Conservation (phyloP, 2,329 filamentous ascomycete genomes). For the Lachnellula cervina region DNA sequence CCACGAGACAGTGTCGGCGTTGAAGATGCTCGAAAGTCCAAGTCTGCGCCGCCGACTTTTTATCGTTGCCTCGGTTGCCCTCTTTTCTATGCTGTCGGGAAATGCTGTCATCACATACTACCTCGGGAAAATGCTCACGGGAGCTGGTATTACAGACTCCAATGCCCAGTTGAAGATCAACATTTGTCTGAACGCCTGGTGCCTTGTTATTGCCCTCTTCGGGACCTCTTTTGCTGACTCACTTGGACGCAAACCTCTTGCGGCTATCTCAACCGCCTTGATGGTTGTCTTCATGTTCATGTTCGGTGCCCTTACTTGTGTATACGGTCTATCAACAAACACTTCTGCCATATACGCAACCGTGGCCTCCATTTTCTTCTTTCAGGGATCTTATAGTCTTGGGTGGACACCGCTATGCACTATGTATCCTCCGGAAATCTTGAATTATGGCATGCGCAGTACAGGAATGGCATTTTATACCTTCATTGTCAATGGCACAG, state of each 20-base stretch:
- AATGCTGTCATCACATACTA: conserved; percentile 43
- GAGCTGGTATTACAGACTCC: conserved; percentile 32
- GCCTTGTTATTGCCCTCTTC: conserved; percentile 37
- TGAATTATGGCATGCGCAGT: conserved; percentile 44
- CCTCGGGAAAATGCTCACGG: conserved; percentile 31
- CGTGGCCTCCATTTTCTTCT: conserved; percentile 47
- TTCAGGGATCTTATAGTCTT: conserved; percentile 47
- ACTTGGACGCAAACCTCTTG: conserved; percentile 42
- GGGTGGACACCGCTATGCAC: conserved; percentile 45
- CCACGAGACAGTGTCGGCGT: conserved; percentile 38
- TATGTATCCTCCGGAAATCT: conserved; percentile 43
- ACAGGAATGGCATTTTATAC: conserved; percentile 40
- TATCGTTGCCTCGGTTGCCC: conserved; percentile 33
- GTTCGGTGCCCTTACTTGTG: conserved; percentile 44
- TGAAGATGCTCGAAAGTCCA: conserved; percentile 43
- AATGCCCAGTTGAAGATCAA: conserved; percentile 35
- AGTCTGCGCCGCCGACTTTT: conserved; percentile 47
- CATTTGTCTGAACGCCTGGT: conserved; percentile 48
- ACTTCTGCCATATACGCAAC: conserved; percentile 36
- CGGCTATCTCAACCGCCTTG: conserved; percentile 35
- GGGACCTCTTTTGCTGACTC: conserved; percentile 40
- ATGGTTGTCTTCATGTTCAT: conserved; percentile 44
- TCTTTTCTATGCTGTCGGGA: conserved; percentile 50
- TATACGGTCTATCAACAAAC: conserved; percentile 12
- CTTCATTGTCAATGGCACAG: conserved; percentile 23